Conservation (phyloP, 345 rosid genomes). For the Populus ilicifolia region DNA sequence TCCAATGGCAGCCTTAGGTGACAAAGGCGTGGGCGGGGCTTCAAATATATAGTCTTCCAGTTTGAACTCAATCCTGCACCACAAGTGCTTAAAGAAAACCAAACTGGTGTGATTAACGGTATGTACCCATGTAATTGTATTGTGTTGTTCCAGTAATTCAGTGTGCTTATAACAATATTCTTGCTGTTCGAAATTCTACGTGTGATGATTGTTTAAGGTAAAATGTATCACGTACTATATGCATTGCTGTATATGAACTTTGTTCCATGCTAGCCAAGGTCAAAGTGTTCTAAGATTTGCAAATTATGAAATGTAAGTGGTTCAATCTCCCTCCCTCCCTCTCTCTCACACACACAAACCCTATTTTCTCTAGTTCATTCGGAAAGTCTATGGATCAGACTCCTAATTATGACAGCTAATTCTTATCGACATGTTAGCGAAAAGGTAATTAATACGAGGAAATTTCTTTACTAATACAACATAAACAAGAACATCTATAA, state of each 20-base stretch:
- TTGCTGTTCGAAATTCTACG: background rate
- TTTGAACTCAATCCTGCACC: background rate
- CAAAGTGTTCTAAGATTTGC: background rate
- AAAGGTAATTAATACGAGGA: too few relatives aligned
- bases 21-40: slow-evolving; percentile 13
- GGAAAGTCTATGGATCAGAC: background rate
- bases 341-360: background rate
- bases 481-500: too few relatives aligned
- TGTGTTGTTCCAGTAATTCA: background rate
- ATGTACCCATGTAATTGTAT: background rate
- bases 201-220: background rate
- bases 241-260: background rate
- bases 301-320: background rate
- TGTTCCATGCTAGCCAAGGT: background rate
- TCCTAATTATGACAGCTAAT: too few relatives aligned
- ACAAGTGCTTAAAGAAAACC: background rate
- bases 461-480: too few relatives aligned
- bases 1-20: slow-evolving; percentile 18
- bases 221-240: background rate
- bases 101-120: background rate
- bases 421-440: too few relatives aligned
- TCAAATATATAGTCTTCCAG: background rate
- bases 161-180: background rate
- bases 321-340: background rate
- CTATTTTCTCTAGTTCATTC: too few relatives aligned